Evolutionary conservation across 768 basidiomycete species (phyloP).

Genomic region (Termitomyces eurrhizus): DNA sequence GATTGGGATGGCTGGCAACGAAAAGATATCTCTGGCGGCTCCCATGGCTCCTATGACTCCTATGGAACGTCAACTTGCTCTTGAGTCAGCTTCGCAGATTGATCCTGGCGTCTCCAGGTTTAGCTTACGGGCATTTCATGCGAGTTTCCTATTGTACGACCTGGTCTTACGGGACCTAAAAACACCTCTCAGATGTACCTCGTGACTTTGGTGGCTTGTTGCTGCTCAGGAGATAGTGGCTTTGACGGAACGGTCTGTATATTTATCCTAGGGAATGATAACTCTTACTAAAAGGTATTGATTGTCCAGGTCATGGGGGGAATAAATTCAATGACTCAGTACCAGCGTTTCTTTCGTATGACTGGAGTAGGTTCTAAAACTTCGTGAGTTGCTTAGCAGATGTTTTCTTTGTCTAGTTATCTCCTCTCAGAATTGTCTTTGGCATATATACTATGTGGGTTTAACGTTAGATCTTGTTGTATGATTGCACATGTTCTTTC

Average conservation of each 20-base stretch:
- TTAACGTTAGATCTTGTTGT: not conserved
- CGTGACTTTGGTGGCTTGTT: slow-evolving; percentile 42
- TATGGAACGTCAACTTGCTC: slow-evolving; percentile 34
- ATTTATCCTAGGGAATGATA: not conserved
- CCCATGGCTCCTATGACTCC: slow-evolving; percentile 28
- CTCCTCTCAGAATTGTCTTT: slow-evolving; percentile 39
- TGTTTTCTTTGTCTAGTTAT: not conserved
- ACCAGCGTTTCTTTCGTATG: slow-evolving; percentile 45
- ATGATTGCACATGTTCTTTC: not conserved
- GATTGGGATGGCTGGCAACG: slow-evolving; percentile 9
- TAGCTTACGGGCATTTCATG: slow-evolving; percentile 35
- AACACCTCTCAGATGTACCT: slow-evolving; percentile 34
- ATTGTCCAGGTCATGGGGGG: slow-evolving; percentile 43
- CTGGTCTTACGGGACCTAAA: not conserved
- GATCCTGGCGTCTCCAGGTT: slow-evolving; percentile 39
- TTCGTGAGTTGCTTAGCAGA: slow-evolving; percentile 23
- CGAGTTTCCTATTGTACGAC: slow-evolving; percentile 8
- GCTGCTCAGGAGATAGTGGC: slow-evolving; percentile 48
- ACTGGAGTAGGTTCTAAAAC: slow-evolving; percentile 38
- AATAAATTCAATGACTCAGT: slow-evolving; percentile 47
- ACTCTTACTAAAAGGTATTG: not conserved
- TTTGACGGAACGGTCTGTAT: slow-evolving; percentile 47
- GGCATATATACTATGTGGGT: slow-evolving; percentile 48
- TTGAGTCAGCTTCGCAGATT: slow-evolving; percentile 34
- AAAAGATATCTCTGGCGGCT: slow-evolving; percentile 6